phyloP scores from a whole-genome alignment of 2,329 filamentous ascomycete genomes.

The Botryotinia narcissicola region DNA sequence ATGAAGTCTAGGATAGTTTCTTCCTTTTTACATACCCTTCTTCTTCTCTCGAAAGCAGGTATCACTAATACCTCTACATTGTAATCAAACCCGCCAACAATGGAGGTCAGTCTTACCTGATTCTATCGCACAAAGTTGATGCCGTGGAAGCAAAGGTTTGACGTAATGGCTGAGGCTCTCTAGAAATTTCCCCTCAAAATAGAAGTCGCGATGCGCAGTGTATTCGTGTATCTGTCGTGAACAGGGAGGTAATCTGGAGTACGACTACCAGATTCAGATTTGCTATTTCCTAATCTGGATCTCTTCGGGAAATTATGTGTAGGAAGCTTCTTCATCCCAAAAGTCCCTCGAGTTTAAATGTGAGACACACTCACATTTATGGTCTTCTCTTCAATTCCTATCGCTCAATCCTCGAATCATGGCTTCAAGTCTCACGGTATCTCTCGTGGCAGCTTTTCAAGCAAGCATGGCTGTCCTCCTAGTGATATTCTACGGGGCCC shows the following conservation, averaged over 20 bases:
- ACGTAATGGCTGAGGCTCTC: neutral
- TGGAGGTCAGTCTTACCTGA: neutral
- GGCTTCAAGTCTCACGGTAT: slow-evolving; percentile 38
- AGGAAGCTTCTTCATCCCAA: neutral
- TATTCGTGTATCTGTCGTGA: neutral
- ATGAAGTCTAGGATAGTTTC: neutral
- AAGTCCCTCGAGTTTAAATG: neutral
- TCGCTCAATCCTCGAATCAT: neutral
- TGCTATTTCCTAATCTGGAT: neutral
- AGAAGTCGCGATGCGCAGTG: neutral
- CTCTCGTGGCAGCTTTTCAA: slow-evolving; percentile 47
- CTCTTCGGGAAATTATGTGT: neutral
- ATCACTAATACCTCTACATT: neutral
- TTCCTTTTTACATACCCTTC: neutral
- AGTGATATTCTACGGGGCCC: slow-evolving; percentile 46
- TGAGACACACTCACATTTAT: neutral
- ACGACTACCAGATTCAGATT: neutral
- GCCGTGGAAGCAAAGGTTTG: neutral
- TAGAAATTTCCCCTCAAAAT: too few species aligned
- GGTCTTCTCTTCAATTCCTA: neutral
- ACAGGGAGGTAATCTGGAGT: neutral
- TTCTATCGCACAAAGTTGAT: neutral
- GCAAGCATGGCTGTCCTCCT: slow-evolving; percentile 49
- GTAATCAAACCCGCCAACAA: neutral
- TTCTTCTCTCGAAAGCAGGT: neutral